Base-by-base conservation (phyloP, 805 yeast species). In the Nakazawaea populi region DNA sequence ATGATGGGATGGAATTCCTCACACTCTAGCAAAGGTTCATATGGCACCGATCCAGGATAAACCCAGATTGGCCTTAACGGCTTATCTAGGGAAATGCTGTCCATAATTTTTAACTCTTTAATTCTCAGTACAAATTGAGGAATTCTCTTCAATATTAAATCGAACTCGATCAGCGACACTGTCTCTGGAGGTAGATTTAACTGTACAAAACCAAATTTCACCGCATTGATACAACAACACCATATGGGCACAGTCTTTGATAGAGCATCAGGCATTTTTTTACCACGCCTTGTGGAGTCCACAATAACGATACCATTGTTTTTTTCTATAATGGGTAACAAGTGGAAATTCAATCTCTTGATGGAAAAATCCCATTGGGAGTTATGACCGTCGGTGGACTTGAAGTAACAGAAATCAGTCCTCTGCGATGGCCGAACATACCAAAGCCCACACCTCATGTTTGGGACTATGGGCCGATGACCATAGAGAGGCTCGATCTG, bases 341-440 rank as follows among this genome's bases (percentile, higher is more conserved):
- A 62, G 60, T 89, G 96, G 52, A 87, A 69, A 64, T 90, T 90
- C 38, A 89, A 67, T 43, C 97, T 67, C 46, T 95, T 71, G 14
- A 80, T 65, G 35, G 89, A 83, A 59, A 90, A 89, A 34, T 76
- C 74, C 96, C 96, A 90, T 56, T 87, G 83, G 49, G 77, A 76
- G 0, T 80, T 82, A 60, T 90, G 97, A 0, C 97, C 97, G 67
- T 90, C 97, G 0, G 97, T 90, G 29, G 95, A 86, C 60, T 90
- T 90, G 69, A 90, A 90, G 60, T 90, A 89, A 14, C 83, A 78
- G 0, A 84, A 72, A 4, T 76, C 80, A 0, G 49, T 42, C 28
- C 66, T 69, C 0, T 56, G 44, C 0, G 54, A 50, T 0, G 86
- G 82, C 0, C 77, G 71, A 4, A 84, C 79, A 58, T 90, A 90